These are phyloP conservation scores for Hypoxylon trugodes DNA, from an alignment of 495 filamentous ascomycete genomes.

Conservation along the genomic window DNA sequence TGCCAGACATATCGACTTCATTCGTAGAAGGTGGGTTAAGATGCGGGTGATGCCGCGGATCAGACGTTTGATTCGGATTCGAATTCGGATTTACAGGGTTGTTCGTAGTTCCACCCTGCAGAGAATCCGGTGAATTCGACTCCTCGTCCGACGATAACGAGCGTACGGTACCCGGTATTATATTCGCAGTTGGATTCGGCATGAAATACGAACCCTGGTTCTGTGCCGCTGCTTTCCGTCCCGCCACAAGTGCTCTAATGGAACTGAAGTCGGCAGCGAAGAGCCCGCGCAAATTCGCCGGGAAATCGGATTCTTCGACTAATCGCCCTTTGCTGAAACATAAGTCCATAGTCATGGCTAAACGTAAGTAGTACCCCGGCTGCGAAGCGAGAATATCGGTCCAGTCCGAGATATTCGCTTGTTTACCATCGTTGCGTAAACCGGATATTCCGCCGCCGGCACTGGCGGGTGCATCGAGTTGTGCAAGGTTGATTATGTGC, in stretches of 20 bases:
- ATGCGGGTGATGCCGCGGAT: not conserved
- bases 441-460: conserved; percentile 8
- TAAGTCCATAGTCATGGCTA: conserved; percentile 48
- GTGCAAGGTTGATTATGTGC: conserved; percentile 46
- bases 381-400: conserved; percentile 45
- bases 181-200: conserved; percentile 19
- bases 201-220: conserved; percentile 9
- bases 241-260: conserved; percentile 36
- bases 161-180: conserved; percentile 38
- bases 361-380: conserved; percentile 43
- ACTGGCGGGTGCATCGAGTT: conserved; percentile 37
- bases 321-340: conserved; percentile 46
- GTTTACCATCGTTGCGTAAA: conserved; percentile 27
- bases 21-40: not conserved
- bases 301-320: conserved; percentile 45
- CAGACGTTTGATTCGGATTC: not conserved
- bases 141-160: conserved; percentile 44
- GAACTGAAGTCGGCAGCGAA: conserved; percentile 45
- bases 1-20: conserved; percentile 32
- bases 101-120: conserved; percentile 16
- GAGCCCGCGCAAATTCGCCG: conserved; percentile 41
- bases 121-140: conserved; percentile 37
- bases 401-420: conserved; percentile 42
- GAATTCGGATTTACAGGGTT: too few relatives aligned
- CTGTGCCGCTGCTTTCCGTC: conserved; percentile 8